Evolutionary conservation across 192 early-diverging fungal species (phyloP), one percentile per base, ranked within the genome.

Genomic region (Coemansia sp.): DNA sequence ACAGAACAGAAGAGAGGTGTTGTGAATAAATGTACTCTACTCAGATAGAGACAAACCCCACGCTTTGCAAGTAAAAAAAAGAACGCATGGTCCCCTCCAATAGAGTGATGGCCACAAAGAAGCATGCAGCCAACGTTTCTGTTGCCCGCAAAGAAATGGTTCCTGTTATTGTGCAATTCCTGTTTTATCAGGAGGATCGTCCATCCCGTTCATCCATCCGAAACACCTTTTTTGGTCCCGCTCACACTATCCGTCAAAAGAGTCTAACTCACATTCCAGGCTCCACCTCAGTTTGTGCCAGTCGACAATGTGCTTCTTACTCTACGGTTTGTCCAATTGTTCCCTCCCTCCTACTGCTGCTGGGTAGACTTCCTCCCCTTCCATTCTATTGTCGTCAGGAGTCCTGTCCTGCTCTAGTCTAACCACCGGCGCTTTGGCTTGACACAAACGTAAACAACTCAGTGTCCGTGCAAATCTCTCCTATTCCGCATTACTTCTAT

Each of bases 81-180:
- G 42, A 17, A 48, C n/a, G 46, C 46, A 48, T 48, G 46, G 34
- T 7, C 19, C 8, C 19, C 19, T 48, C 44, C 44, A 48, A 21
- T 48, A n/a, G n/a, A n/a, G 17, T 41, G 46, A 19, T 48, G 46
- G 46, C 46, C 46, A 58, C 55, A 58, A 58, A 58, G 55, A 23
- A 58, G 17, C 27, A 34, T 27, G 55, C 31, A 17, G 19, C 46
- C 46, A 48, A 48, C 46, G 46, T 48, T 48, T 48, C 46, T 48
- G 46, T 48, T 48, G 46, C 46, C 46, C 46, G 46, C 46, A 48
- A 48, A 48, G 46, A 48, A 48, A 48, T 8, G n/a, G 46, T 48
- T 48, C 46, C 46, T 48, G 46, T 19, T 48, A 21, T 21, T 48
- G 62, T n/a, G 2, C 46, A 21, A 48, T 48, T 48, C 46, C 46